A percentile compares a stretch with the other conserved stretches of the same genome.
Conservation (phyloP, 2,329 filamentous ascomycete genomes). For the Plenodomus tracheiphilus region DNA sequence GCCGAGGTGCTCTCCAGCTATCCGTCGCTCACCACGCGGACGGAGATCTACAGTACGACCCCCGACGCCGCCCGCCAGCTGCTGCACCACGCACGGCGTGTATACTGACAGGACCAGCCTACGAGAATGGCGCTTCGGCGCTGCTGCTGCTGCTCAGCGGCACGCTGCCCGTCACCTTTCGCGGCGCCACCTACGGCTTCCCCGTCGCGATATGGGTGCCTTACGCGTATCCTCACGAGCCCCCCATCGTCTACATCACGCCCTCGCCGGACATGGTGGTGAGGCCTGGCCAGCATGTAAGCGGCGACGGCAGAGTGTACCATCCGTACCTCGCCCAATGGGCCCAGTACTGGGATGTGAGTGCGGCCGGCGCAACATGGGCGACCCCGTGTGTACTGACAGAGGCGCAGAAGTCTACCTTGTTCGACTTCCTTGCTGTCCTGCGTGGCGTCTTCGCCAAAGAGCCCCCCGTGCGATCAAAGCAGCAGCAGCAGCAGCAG, state of each 20-base stretch:
- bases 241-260: constrained; percentile 85
- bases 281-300: constrained; percentile 90
- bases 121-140: constrained; percentile 83
- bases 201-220: constrained; percentile 93
- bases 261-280: constrained; percentile 88
- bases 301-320: constrained; percentile 89
- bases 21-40: constrained; percentile 78
- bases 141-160: constrained; percentile 85
- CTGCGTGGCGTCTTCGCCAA: constrained; percentile 88
- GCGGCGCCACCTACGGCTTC: constrained; percentile 86
- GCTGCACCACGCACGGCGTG: too few relatives aligned
- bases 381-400: constrained; percentile 10
- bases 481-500: constrained; percentile 53
- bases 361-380: constrained; percentile 43
- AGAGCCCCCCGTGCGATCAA: constrained; percentile 86
- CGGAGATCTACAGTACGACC: constrained; percentile 87
- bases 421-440: constrained; percentile 80
- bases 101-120: constrained; percentile 60
- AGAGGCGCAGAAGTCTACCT: constrained; percentile 70
- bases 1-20: constrained; percentile 79
- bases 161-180: constrained; percentile 88
- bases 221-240: constrained; percentile 82
- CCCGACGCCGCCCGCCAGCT: constrained; percentile 14
- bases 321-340: constrained; percentile 94
- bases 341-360: constrained; percentile 86